Percentiles rank a stretch among this genome's conserved stretches.
These are phyloP conservation scores for Talinum fruticosum DNA, from an alignment of 148 eudicot species.

Conservation along the genomic window DNA sequence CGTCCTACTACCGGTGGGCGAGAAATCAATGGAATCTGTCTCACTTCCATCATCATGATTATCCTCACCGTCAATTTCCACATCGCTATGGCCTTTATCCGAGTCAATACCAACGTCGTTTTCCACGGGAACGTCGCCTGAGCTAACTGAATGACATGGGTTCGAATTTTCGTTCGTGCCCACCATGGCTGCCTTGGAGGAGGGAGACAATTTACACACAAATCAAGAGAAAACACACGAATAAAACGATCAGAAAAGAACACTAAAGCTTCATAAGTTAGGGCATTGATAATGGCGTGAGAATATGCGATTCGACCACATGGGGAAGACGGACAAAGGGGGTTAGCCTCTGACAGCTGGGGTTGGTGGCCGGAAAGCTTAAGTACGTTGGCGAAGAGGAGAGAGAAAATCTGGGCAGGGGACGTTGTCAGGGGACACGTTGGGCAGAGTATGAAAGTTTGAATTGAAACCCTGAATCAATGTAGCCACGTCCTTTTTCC, in stretches of 20 bases:
- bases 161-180: neutral
- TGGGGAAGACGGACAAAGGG: neutral
- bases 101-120: neutral
- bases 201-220: neutral
- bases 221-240: neutral
- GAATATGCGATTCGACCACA: neutral
- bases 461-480: neutral
- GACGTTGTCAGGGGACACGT: neutral
- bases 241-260: neutral
- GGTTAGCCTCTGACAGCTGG: neutral
- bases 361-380: conserved; percentile 1
- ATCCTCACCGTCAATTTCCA: neutral
- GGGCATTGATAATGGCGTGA: conserved; percentile 3
- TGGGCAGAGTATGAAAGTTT: neutral
- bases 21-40: neutral
- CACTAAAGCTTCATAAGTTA: neutral
- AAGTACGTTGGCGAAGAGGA: neutral
- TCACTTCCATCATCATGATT: neutral
- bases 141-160: neutral
- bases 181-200: neutral
- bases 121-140: neutral
- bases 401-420: neutral
- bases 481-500: neutral
- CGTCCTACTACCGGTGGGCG: neutral
- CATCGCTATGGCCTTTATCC: neutral